Base-by-base conservation (phyloP, 306 rosid genomes). In the Pueraria montana region DNA sequence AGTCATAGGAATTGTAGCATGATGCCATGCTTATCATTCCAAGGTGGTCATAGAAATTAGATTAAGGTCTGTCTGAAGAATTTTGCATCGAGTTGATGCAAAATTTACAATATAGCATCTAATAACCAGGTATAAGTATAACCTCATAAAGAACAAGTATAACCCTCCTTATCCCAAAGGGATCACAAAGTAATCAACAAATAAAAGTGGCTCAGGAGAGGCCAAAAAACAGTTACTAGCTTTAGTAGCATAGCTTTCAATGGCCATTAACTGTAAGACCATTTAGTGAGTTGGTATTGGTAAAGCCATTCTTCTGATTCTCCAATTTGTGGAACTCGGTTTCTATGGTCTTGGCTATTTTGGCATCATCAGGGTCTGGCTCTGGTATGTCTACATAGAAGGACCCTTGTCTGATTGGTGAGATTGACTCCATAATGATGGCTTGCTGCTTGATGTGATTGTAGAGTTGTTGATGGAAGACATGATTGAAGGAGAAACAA, bases 391-490 rank as follows among this genome's bases (percentile, higher is more conserved):
- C 91, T 63, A 96, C 98, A 42, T 82, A 94, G 84, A 96, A 91
- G 12, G 99, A 96, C 20, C 90, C 96, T 36, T 85, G 94, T 86
- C 89, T 91, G 61, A 77, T 73, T 2, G 91, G 96, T 18, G 90
- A 81, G 18, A 38, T 59, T 6, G 92, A 75, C 78, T 94, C 89
- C 77, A 50, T 40, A 16, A 45, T 9, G 9, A 16, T 82, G 8
- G 97, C 92, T 91, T 89, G 92, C 59, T 84, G 86, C 75, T 90
- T 91, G 85, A 88, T 61, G 77, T 79, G 78, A 63, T 67, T 82
- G 83, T 92, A 94, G 78, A 94, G 93, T 73, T 94, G 89, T 86
- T 94, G 98, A 83, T 96, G 99, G 89, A 87, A 94, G 18, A 76
- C 61, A 52, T 90, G 90, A 62, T 96, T 91, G 4, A 87, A 81